These are phyloP conservation scores for Boletellus sp. DNA, from an alignment of 768 basidiomycete species.

Conservation along the genomic window DNA sequence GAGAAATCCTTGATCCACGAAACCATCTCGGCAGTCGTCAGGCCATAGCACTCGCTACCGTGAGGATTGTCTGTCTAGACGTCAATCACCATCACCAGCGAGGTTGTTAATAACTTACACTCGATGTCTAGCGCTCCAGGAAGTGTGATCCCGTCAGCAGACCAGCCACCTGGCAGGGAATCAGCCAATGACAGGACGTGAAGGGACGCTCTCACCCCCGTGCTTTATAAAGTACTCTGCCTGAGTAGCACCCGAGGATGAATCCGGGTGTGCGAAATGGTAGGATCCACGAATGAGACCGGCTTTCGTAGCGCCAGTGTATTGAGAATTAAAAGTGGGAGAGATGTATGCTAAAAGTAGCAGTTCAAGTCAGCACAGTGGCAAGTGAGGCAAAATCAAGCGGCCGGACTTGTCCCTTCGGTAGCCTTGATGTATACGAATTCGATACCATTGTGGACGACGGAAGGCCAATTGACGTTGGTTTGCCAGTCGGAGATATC, in stretches of 20 bases:
- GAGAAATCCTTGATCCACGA: constrained; percentile 62
- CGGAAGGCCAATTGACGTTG: constrained; percentile 48
- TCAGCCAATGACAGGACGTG: neutral
- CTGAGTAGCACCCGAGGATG: constrained; percentile 53
- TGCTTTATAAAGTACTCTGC: constrained; percentile 56
- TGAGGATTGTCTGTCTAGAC: constrained; percentile 43
- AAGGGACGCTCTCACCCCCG: constrained; percentile 37
- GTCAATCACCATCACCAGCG: neutral
- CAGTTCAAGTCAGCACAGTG: neutral
- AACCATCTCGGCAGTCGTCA: constrained; percentile 55
- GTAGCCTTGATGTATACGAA: constrained; percentile 70
- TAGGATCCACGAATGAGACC: constrained; percentile 58
- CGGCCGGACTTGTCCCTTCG: constrained; percentile 48
- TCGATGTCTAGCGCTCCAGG: constrained; percentile 65
- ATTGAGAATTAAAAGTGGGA: constrained; percentile 44
- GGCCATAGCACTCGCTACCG: constrained; percentile 52
- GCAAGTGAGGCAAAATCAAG: neutral
- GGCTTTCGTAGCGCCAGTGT: constrained; percentile 51
- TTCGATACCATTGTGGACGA: constrained; percentile 46
- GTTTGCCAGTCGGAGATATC: constrained; percentile 54
- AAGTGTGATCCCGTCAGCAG: constrained; percentile 53
- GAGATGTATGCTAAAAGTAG: constrained; percentile 19
- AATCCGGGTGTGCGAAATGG: constrained; percentile 57
- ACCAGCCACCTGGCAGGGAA: constrained; percentile 44
- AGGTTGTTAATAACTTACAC: constrained; percentile 33